Evolutionary conservation across 2,329 filamentous ascomycete species (phyloP), one percentile per base, ranked within the genome.

Genomic region (Drechmeria coniospora): DNA sequence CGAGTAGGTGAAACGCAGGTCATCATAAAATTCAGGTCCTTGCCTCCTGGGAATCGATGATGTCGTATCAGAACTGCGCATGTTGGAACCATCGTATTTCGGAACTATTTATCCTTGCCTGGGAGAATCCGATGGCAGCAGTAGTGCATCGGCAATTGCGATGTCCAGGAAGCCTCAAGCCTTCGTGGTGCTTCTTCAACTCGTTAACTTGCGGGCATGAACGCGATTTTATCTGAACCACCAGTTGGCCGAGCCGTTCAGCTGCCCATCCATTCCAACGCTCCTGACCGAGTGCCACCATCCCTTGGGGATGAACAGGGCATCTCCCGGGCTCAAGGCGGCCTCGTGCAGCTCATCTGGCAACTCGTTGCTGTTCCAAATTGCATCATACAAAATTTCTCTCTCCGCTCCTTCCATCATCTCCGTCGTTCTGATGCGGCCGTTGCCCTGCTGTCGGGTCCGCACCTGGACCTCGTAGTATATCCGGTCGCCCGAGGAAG

Each of bases 361-460:
- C 14, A 14, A 32, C 21, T 28, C 33, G 2, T 45, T 36, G 3
- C 46, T 38, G 3, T 50, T 55, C 90, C 87, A 95, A 3, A 93
- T 64, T 3, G 65, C 72, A 2, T 65, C 54, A 37, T 86, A 71
- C 10, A 94, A 50, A 3, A 64, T 56, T 13, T 59, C 51, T 37
- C 73, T 73, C 53, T 93, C 82, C 2, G 57, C 52, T 0, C 84
- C 84, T 28, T 74, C 63, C 84, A 95, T 94, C 86, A 95, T 94
- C 46, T 93, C 84, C 8, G 75, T 65, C 0, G 80, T 79, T 31
- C 84, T 65, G 38, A 94, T 59, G 12, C 59, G 54, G 10, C 62
- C 54, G 30, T 50, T 64, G 3, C 49, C 55, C 3, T 40, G 38
- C 22, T 40, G 39, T 1, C 52, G 49, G 11, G 68, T 46, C 30